Evolutionary conservation across 2,329 filamentous ascomycete genomes (phyloP).

Genomic region (Eutypa lata): DNA sequence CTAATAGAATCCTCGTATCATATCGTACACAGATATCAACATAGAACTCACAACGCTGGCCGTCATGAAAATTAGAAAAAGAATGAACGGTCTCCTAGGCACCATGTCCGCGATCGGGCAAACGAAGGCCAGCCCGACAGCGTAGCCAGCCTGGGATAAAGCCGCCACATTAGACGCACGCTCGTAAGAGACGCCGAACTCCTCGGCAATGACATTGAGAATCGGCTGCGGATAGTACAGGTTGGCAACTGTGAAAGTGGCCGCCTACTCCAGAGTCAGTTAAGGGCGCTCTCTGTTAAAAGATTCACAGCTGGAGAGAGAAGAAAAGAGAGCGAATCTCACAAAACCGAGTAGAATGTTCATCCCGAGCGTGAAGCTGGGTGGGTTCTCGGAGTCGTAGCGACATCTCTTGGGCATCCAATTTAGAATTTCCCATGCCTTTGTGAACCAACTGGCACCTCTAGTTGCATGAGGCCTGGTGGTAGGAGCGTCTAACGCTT

Average conservation of each 20-base stretch:
- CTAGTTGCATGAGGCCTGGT: neutral
- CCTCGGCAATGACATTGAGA: slow-evolving; percentile 59
- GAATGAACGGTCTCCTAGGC: slow-evolving; percentile 58
- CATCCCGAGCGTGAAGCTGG: slow-evolving; percentile 63
- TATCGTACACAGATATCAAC: neutral
- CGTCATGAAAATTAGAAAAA: slow-evolving; percentile 58
- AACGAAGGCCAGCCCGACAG: slow-evolving; percentile 60
- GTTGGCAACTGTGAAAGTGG: slow-evolving; percentile 65
- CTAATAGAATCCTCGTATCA: no score
- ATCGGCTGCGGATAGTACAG: slow-evolving; percentile 69
- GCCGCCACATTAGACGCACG: slow-evolving; percentile 58
- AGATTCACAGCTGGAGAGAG: no score
- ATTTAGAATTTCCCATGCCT: slow-evolving; percentile 32
- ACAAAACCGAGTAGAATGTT: slow-evolving; percentile 70
- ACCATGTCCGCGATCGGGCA: slow-evolving; percentile 64
- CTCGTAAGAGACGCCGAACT: slow-evolving; percentile 62
- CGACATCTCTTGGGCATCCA: slow-evolving; percentile 66
- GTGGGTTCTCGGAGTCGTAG: slow-evolving; percentile 64
- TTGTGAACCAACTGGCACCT: slow-evolving; percentile 2
- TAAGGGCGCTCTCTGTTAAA: no score
- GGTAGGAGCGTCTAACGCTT: neutral
- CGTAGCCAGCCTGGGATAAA: slow-evolving; percentile 67
- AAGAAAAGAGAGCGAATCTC: slow-evolving; percentile 10
- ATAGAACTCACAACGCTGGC: slow-evolving; percentile 52
- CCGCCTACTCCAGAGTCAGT: slow-evolving; percentile 23